These are phyloP conservation scores for Umbilicus rupestris DNA, from an alignment of 164 flowering plant species.

Conservation along the genomic window DNA sequence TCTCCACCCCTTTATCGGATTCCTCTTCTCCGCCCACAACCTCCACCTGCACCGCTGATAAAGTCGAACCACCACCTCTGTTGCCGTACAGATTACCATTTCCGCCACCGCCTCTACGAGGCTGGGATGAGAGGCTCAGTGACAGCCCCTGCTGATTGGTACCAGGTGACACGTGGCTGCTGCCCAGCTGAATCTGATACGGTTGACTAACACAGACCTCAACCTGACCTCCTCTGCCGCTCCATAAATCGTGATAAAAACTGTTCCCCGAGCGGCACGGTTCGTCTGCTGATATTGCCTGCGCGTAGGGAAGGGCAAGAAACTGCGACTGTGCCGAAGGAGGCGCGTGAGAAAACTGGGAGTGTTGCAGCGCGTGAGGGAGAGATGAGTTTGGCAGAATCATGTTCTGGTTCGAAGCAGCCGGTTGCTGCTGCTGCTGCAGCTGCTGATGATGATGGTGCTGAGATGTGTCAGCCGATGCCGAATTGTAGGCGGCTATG, in stretches of 20 bases:
- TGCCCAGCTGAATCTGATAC: not conserved
- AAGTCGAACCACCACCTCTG: slow-evolving; percentile 17
- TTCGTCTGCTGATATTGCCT: slow-evolving; percentile 17
- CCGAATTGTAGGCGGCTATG: too few species aligned
- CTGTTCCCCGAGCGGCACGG: slow-evolving; percentile 13
- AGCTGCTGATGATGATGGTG: too few species aligned
- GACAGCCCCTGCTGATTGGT: slow-evolving; percentile 54
- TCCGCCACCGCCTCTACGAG: not conserved
- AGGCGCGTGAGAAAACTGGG: slow-evolving; percentile 14
- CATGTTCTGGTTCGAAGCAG: slow-evolving; percentile 23
- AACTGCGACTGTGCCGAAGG: slow-evolving; percentile 10
- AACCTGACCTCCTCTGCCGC: not conserved
- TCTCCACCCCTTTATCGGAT: slow-evolving; percentile 39
- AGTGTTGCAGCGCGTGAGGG: slow-evolving; percentile 7
- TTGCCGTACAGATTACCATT: too few species aligned
- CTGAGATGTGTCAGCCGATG: too few species aligned
- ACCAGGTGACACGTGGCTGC: slow-evolving; percentile 1
- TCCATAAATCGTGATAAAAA: slow-evolving; percentile 34
- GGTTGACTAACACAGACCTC: not conserved
- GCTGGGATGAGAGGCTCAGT: slow-evolving; percentile 53
- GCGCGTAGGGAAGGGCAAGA: slow-evolving; percentile 44
- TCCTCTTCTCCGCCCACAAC: slow-evolving; percentile 36
- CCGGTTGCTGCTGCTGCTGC: slow-evolving; percentile 7
- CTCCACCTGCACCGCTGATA: slow-evolving; percentile 19
- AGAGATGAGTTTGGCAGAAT: slow-evolving; percentile 35